Percentiles rank a stretch among this genome's conserved stretches.
These are phyloP conservation scores for Mycena albidolilacea DNA, from an alignment of 768 basidiomycete genomes.

Conservation along the genomic window DNA sequence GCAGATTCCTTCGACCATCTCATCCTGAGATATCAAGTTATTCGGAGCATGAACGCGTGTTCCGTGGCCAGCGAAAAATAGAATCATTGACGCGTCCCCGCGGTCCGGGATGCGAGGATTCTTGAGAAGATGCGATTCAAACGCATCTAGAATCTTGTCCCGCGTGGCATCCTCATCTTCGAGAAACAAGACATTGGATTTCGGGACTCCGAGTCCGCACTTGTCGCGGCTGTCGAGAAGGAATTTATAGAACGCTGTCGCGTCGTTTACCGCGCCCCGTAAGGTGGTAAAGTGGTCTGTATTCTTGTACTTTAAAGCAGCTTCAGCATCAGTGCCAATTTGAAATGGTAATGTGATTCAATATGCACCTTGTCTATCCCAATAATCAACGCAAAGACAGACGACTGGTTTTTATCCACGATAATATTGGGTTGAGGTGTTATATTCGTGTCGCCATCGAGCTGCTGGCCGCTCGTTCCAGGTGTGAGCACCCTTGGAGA, in stretches of 20 bases:
- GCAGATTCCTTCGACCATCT: constrained; percentile 9
- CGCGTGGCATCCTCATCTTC: constrained; percentile 10
- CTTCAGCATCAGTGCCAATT: constrained; percentile 3
- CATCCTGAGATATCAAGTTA: constrained; percentile 6
- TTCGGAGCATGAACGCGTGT: not conserved
- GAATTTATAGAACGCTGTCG: constrained; percentile 1
- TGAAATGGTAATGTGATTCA: not conserved
- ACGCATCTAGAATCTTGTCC: constrained; percentile 3
- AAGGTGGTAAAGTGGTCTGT: constrained; percentile 8
- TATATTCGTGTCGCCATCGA: constrained; percentile 5
- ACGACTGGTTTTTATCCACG: constrained; percentile 3
- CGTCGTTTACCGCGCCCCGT: constrained; percentile 9
- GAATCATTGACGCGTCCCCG: constrained; percentile 2
- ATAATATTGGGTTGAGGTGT: constrained; percentile 4
- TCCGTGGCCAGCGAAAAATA: constrained; percentile 6
- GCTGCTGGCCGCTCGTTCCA: not conserved
- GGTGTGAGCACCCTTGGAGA: not conserved
- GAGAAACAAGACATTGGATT: constrained; percentile 1
- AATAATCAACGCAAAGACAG: constrained; percentile 16
- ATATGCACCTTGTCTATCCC: constrained; percentile 3
- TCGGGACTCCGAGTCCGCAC: not conserved
- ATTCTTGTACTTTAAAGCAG: constrained; percentile 12
- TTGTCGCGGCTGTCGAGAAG: constrained; percentile 7
- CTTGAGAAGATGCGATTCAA: constrained; percentile 7
- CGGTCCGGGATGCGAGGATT: constrained; percentile 10